Evolutionary conservation across 2,329 filamentous ascomycete species (phyloP).

Genomic region (Orbilia oligospora): DNA sequence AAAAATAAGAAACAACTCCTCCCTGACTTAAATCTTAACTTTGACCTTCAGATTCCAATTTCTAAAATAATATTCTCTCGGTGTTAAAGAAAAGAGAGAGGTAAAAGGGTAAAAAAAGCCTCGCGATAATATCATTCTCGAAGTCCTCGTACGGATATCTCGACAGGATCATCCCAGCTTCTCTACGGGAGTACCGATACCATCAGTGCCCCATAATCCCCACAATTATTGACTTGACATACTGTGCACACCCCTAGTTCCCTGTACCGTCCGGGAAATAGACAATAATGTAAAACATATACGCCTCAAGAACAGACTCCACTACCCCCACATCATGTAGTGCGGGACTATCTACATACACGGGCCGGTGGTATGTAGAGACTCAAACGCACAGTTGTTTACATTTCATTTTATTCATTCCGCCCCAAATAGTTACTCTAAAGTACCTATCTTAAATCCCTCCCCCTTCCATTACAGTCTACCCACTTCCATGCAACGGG

Average conservation of each 20-base stretch:
- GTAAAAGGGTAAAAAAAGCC: conserved; percentile 12
- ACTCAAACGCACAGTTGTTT: conserved; percentile 20
- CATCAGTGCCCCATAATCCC: conserved; percentile 25
- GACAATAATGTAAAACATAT: conserved; percentile 27
- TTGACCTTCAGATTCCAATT: conserved; percentile 24
- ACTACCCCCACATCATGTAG: conserved; percentile 9
- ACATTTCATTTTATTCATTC: conserved; percentile 28
- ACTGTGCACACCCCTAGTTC: neutral
- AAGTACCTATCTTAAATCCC: conserved; percentile 20
- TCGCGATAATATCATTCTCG: conserved; percentile 22
- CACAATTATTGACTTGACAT: conserved; percentile 23
- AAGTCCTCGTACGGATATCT: conserved; percentile 29
- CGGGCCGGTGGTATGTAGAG: conserved; percentile 2
- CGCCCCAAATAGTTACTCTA: neutral
- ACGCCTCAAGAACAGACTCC: conserved; percentile 24
- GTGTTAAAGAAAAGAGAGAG: neutral
- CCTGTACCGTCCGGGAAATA: conserved; percentile 28
- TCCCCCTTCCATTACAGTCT: conserved; percentile 22
- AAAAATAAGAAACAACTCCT: neutral
- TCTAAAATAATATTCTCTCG: neutral
- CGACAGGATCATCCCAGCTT: conserved; percentile 29
- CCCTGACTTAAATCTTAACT: conserved; percentile 15
- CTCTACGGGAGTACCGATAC: conserved; percentile 27
- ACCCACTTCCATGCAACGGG: conserved; percentile 27
- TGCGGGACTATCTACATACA: conserved; percentile 28